Evolutionary conservation across 208 protist genomes (phyloP), one percentile per base, ranked within the genome.

Genomic region (Trypanosoma boissoni): DNA sequence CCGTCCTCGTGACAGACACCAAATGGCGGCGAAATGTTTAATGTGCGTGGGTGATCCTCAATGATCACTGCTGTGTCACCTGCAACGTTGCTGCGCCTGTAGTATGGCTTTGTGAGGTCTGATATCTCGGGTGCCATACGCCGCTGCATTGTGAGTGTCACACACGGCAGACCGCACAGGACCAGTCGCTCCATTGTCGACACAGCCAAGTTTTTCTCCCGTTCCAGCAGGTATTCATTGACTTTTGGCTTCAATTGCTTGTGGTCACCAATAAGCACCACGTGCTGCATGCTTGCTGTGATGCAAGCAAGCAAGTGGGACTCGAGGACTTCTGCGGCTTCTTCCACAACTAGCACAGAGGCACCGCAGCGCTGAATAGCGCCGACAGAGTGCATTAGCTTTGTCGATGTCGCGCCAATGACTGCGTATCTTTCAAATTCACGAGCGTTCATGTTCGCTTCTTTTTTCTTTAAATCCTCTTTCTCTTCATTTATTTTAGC

Each of bases 271-370:
- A 78, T 29, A 8, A 78, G 63, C 21, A 78, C 56, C n/a, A 78
- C 18, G 18, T 80, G 72, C 20, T 78, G 23, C 29, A 79, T 36
- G 20, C 32, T 39, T 20, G 64, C 16, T 42, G 50, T 24, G 21
- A 87, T 49, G 28, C 54, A 68, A 9, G 78, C 37, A 0, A 88
- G 26, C 6, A 83, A 26, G 3, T 86, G 75, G 7, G 43, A 27
- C 57, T 88, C 80, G 14, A 82, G 51, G 3, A 88, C 55, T 48
- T 87, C 78, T 10, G 69, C 78, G 5, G 81, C 78, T 58, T 92
- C 85, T 54, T 89, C 85, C 10, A 86, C 55, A 7, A 92, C 18
- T 10, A 90, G n/a, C 10, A 88, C 77, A n/a, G 41, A 50, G 3
- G 72, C 12, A 7, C 8, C 16, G 10, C 72, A 43, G 3, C 18